A percentile compares a stretch with the other conserved stretches of the same genome.
Evolutionary conservation across 352 stramenopile genomes (phyloP).

Genomic region (Globisporangium megalacanthum): DNA sequence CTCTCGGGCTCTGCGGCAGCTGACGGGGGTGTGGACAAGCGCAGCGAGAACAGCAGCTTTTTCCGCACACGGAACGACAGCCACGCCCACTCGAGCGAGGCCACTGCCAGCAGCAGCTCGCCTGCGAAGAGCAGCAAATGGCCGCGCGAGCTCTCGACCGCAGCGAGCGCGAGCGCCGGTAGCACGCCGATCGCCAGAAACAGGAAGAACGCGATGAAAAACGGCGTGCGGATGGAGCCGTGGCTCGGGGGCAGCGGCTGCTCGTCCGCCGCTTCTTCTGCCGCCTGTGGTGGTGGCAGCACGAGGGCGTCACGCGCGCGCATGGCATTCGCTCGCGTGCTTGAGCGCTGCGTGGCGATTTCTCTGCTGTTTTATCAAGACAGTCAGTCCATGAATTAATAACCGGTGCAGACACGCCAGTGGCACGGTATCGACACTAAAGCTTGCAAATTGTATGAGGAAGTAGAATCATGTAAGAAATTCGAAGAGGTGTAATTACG

Average conservation of each 20-base stretch:
- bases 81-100: slow-evolving; percentile 46
- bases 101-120: slow-evolving; percentile 30
- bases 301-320: not conserved
- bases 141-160: slow-evolving; percentile 29
- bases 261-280: not conserved
- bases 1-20: not conserved
- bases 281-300: not conserved
- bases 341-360: not conserved
- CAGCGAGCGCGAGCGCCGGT: slow-evolving; percentile 24
- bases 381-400: too few relatives aligned
- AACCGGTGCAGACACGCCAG: not conserved
- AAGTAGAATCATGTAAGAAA: too few relatives aligned
- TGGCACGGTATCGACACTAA: not conserved
- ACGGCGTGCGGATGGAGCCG: slow-evolving; percentile 9
- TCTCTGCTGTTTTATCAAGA: too few relatives aligned
- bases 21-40: not conserved
- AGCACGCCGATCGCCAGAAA: slow-evolving; percentile 22
- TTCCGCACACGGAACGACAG: slow-evolving; percentile 40
- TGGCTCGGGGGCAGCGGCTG: slow-evolving; percentile 25
- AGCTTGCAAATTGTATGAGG: not conserved
- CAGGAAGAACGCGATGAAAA: slow-evolving; percentile 21
- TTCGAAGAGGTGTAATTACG: too few relatives aligned
- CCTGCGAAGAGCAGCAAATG: slow-evolving; percentile 38
- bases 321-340: not conserved
- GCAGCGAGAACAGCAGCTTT: slow-evolving; percentile 33